Base-by-base conservation (phyloP, 2,329 filamentous ascomycete genomes). In the Cercospora sojina region DNA sequence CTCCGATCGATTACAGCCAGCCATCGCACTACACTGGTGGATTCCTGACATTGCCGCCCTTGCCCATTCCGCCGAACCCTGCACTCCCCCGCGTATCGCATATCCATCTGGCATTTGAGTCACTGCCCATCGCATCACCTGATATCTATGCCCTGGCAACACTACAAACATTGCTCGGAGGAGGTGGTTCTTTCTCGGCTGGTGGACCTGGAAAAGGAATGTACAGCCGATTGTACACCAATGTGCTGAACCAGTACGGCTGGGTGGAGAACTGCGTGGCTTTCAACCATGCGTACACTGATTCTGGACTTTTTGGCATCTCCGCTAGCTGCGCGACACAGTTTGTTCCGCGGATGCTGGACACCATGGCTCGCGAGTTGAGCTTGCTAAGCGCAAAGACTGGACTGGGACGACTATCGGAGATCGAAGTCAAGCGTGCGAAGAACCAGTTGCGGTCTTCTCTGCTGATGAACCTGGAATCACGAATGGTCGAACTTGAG, bases 181-280 rank as follows among this genome's bases (percentile, higher is more conserved):
- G 95, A 57, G 95, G 95, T 58, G 95, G 95, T 25, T 97, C 93
- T 64, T 99, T 99, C 83, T 96, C 92, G 16, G 95, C 95, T 62
- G 95, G 95, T 74, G 95, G 95, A 0, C 95, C 95, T 4, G 95
- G 95, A 62, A 99, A 99, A 83, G 95, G 95, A 78, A 99, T 99
- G 95, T 98, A 98, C 84, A 96, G 92, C 41, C 90, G 95, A 12
- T 87, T 99, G 8, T 99, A 97, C 84, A 98, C 93, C 70, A 97
- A 97, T 78, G 94, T 98, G 0, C 87, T 99, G 60, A 99, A 99
- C 83, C 93, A 98, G 81, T 90, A 97, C 81, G 92, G 91, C 73
- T 99, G 94, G 94, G 92, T 99, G 27, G 95, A 99, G 81, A 93
- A 89, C 67, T 98, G 95, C 81, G 86, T 96, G 60, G 91, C 94